Base-by-base conservation (phyloP, 495 filamentous ascomycete species). In the Tetracladium marchalianum region DNA sequence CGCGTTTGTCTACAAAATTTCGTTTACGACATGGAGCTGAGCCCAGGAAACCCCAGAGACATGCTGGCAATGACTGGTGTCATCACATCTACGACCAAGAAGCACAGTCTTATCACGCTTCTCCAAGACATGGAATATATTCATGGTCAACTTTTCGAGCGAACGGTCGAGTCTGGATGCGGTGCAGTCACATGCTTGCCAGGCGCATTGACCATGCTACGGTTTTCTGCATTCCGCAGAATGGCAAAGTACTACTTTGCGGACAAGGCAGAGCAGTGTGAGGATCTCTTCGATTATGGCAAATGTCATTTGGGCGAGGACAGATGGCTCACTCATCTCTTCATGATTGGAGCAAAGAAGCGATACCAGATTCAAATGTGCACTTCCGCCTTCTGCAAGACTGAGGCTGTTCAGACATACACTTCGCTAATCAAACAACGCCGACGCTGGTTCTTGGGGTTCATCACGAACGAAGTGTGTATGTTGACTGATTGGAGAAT, bases 171-270 rank as follows among this genome's bases (percentile, higher is more conserved):
- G 62, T 97, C 92, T 12, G 87, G 82, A 39, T 97, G 92, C 57
- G 92, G 92, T 27, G 80, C 92, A 4, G 90, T 98, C 34, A 97
- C 90, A 12, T 98, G 92, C 65, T 74, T 98, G 33, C 92, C 92
- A 5, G 92, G 92, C 4, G 92, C 92, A 11, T 69, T 98, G 43
- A 98, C 92, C 4, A 95, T 96, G 64, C 67, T 98, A 15, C 85
- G 92, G 39, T 95, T 96, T 64, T 98, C 92, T 10, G 90, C 92
- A 12, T 97, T 98, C 65, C 76, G 92, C 47, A 83, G 85, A 54
- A 95, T 98, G 89, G 87, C 92, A 52, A 95, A 95, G 60, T 95
- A 95, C 66, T 98, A 98, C 67, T 98, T 98, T 59, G 87, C 92
- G 11, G 92, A 97, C 66, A 95, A 96, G 59, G 87, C 87, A 12